Conservation (phyloP, 116 monocot genomes). For the Zostera marina region DNA sequence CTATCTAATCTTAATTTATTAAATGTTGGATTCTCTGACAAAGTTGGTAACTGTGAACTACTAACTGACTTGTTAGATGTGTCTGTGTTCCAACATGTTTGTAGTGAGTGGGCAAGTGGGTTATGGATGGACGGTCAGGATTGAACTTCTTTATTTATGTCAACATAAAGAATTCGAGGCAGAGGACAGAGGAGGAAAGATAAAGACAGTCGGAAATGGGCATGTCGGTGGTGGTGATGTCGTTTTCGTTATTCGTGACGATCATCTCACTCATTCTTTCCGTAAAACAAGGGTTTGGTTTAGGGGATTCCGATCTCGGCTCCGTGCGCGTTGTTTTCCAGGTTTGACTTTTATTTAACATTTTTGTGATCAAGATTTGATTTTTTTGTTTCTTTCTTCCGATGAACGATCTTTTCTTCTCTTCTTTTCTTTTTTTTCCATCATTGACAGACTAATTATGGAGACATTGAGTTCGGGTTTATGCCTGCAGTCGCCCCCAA, state of each 20-base stretch:
- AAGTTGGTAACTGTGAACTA: too few relatives aligned
- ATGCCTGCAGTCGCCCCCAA: conserved; percentile 75
- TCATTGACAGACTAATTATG: conserved; percentile 54
- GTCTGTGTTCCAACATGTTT: too few relatives aligned
- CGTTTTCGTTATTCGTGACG: not conserved
- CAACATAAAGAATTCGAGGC: not conserved
- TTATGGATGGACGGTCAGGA: not conserved
- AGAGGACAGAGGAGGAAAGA: not conserved
- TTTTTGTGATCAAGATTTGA: not conserved
- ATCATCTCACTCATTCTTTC: not conserved
- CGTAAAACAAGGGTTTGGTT: not conserved
- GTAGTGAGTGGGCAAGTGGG: not conserved
- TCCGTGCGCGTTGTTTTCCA: conserved; percentile 90
- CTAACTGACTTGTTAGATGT: too few relatives aligned
- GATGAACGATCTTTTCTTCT: not conserved
- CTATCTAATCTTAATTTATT: too few relatives aligned
- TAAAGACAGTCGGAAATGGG: not conserved
- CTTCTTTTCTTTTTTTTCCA: not conserved
- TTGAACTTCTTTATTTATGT: not conserved
- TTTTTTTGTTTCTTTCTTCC: not conserved
- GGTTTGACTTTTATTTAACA: conserved; percentile 15
- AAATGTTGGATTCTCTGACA: too few relatives aligned
- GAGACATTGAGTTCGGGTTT: conserved; percentile 95
- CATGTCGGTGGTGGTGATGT: not conserved
- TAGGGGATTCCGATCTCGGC: conserved; percentile 38